Percentiles rank a stretch among this genome's conserved stretches.
phyloP scores from a whole-genome alignment of 179 eudicot species.

The Beta macrorhiza region DNA sequence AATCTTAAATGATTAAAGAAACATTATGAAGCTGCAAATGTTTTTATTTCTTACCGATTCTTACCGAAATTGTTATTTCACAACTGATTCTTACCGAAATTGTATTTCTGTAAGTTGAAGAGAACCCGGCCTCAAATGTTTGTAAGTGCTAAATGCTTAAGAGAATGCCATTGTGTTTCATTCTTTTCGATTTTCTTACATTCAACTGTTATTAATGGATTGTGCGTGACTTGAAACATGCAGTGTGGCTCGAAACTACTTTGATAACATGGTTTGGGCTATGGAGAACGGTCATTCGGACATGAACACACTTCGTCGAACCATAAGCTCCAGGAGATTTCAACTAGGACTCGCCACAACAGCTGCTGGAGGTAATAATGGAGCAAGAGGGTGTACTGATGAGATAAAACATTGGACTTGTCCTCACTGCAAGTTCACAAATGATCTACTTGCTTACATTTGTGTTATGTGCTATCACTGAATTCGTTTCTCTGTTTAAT shows the following conservation, averaged over 20 bases:
- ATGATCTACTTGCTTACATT: background rate
- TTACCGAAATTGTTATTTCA: no score
- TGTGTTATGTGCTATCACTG: slow-evolving; percentile 28
- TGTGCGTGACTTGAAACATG: background rate
- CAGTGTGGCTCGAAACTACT: slow-evolving; percentile 25
- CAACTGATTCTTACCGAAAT: no score
- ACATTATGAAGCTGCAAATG: no score
- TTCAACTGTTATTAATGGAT: background rate
- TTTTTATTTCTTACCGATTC: no score
- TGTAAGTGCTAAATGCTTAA: background rate
- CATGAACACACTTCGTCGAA: background rate
- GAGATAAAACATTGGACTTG: background rate
- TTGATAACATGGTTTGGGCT: slow-evolving; percentile 19
- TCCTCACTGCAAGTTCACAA: slow-evolving; percentile 19
- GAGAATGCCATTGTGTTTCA: background rate
- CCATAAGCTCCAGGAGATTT: background rate
- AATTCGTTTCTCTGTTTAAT: background rate
- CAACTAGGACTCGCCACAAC: background rate
- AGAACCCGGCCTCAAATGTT: no score
- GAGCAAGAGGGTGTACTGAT: background rate
- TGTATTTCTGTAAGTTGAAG: no score
- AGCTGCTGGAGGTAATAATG: background rate
- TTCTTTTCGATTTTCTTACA: background rate
- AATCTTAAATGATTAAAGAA: no score
- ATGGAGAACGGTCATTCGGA: background rate